Conservation (phyloP, 306 rosid species). For the Medicago lupulina region DNA sequence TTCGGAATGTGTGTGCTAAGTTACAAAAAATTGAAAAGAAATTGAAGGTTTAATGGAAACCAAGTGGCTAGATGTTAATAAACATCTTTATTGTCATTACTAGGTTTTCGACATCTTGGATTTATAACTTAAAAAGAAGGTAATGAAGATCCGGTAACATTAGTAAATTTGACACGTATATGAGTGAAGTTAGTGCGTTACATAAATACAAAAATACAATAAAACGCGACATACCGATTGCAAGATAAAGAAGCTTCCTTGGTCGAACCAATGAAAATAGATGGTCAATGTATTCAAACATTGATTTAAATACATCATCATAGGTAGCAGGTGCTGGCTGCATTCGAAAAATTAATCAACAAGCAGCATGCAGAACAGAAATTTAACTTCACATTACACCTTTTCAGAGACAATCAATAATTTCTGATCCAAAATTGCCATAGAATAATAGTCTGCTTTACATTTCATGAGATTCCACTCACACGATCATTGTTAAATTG, state of each 20-base stretch:
- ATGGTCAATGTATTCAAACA: conserved; percentile 90
- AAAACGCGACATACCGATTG: conserved; percentile 69
- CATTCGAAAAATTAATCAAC: conserved; percentile 44
- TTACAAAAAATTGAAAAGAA: conserved; percentile 16
- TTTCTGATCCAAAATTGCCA: conserved; percentile 25
- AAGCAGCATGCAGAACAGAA: conserved; percentile 29
- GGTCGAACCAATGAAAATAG: conserved; percentile 91
- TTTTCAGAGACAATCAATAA: conserved; percentile 23
- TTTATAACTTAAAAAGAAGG: conserved; percentile 25
- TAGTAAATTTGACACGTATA: conserved; percentile 13
- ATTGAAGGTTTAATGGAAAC: conserved; percentile 19
- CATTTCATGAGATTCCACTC: conserved; percentile 7
- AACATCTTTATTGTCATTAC: conserved; percentile 18
- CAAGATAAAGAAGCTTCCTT: conserved; percentile 91
- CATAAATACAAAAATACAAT: conserved; percentile 22
- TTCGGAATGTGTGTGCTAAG: neutral
- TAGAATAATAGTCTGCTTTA: neutral
- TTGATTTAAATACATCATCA: conserved; percentile 77
- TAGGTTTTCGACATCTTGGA: conserved; percentile 26
- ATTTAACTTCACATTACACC: conserved; percentile 12
- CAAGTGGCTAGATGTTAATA: conserved; percentile 21
- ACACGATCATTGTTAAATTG: too few species aligned
- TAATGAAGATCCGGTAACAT: conserved; percentile 9
- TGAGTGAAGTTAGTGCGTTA: conserved; percentile 8
- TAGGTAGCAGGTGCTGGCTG: conserved; percentile 91